Percentiles rank a stretch among this genome's conserved stretches.
Conservation (phyloP, 2,329 filamentous ascomycete species). For the Pseudocercospora musae region DNA sequence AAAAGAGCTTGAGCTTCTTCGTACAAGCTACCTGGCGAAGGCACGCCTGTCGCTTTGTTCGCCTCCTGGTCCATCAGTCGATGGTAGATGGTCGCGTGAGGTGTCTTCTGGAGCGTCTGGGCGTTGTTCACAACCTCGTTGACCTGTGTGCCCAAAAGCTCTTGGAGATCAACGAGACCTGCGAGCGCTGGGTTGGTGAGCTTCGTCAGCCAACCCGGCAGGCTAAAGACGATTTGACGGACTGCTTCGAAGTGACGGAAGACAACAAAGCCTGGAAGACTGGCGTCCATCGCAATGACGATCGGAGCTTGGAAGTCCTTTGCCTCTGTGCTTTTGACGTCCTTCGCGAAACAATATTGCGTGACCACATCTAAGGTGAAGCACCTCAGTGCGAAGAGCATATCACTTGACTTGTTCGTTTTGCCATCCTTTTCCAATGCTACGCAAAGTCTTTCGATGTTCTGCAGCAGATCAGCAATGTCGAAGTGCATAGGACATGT, state of each 20-base stretch:
- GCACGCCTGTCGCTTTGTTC: slow-evolving; percentile 34
- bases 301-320: slow-evolving; percentile 43
- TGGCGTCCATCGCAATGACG: slow-evolving; percentile 42
- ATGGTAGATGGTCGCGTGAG: slow-evolving; percentile 40
- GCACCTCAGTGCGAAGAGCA: slow-evolving; percentile 37
- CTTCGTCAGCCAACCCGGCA: slow-evolving; percentile 39
- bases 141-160: slow-evolving; percentile 35
- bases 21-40: slow-evolving; percentile 37
- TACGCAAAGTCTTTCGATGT: slow-evolving; percentile 24
- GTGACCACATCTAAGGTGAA: slow-evolving; percentile 41
- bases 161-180: slow-evolving; percentile 40
- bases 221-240: slow-evolving; percentile 38
- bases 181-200: slow-evolving; percentile 37
- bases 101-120: slow-evolving; percentile 32
- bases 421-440: slow-evolving; percentile 5
- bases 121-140: slow-evolving; percentile 33
- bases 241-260: slow-evolving; percentile 42
- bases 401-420: slow-evolving; percentile 23
- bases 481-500: not conserved
- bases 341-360: slow-evolving; percentile 43
- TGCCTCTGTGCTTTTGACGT: slow-evolving; percentile 39
- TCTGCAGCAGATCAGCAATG: slow-evolving; percentile 19
- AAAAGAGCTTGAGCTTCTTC: slow-evolving; percentile 48
- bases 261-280: slow-evolving; percentile 34
- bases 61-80: slow-evolving; percentile 35